These are phyloP conservation scores for Aphanoascus verrucosus DNA, from an alignment of 2,329 filamentous ascomycete genomes.

Conservation along the genomic window DNA sequence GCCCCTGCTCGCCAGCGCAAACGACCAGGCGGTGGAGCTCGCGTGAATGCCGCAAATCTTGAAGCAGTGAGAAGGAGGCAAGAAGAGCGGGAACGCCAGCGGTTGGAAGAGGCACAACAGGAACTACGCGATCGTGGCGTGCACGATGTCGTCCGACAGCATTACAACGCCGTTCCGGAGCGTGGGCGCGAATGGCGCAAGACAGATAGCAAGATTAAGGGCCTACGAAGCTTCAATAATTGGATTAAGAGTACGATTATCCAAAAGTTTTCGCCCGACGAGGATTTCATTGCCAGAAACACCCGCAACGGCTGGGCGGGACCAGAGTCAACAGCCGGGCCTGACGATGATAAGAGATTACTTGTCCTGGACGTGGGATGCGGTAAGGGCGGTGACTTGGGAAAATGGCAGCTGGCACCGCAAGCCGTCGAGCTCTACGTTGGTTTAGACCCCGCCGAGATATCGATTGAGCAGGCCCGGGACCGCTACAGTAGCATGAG, in stretches of 20 bases:
- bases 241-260: conserved; percentile 98
- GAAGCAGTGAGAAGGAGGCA: conserved; percentile 34
- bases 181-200: conserved; percentile 88
- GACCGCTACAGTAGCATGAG: conserved; percentile 70
- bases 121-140: conserved; percentile 45
- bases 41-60: conserved; percentile 30
- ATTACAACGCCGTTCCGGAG: conserved; percentile 94
- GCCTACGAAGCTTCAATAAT: conserved; percentile 89
- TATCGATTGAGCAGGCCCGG: conserved; percentile 81
- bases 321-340: conserved; percentile 21
- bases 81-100: conserved; percentile 36
- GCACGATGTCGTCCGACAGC: conserved; percentile 77
- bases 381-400: conserved; percentile 88
- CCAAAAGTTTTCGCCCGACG: conserved; percentile 82
- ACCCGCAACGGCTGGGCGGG: conserved; percentile 38
- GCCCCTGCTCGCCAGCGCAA: conserved; percentile 35
- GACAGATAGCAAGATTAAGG: conserved; percentile 90
- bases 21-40: conserved; percentile 38
- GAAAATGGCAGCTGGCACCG: conserved; percentile 93
- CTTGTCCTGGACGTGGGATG: conserved; percentile 89
- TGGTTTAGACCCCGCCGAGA: conserved; percentile 81
- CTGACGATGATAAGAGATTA: conserved; percentile 45
- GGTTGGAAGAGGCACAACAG: conserved; percentile 29
- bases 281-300: conserved; percentile 53
- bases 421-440: conserved; percentile 87